Base-by-base conservation (phyloP, 1,139 yeast species). In the Candida glucosophila region DNA sequence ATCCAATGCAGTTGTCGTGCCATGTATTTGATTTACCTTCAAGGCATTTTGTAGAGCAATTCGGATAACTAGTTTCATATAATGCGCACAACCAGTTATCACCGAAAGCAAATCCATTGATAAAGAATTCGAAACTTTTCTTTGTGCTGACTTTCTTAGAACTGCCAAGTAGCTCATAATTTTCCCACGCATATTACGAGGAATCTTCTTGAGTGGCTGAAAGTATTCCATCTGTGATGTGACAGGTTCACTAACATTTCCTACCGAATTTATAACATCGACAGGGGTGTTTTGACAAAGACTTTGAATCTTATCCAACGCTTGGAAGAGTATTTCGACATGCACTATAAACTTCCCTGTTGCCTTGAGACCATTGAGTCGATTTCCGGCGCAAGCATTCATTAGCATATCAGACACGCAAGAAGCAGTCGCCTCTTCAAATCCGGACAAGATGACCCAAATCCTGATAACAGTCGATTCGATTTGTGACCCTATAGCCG, bases 331-430 rank as follows among this genome's bases (percentile, higher is more conserved):
- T 4, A 85, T 69, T 37, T 82, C 92, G 10, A 86, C 69, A 43
- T 77, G 78, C 23, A 79, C 53, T 3, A 88, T 80, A 27, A 92
- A 67, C 33, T 70, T 66, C 0, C 88, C 88, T 0, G 96, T 73
- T 0, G 88, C 74, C 5, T 67, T 48, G 12, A 86, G 58, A 1
- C 97, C 95, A 25, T 69, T 71, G 9, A 59, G 47, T 41, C 78
- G 86, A 40, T 81, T 75, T 18, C 82, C 83, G 11, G 76, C 73
- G 20, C 94, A 79, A 4, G 95, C 88, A 39, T 70, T 70, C 36
- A 86, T 80, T 25, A 92, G 68, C 96, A 92, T 88, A 40, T 85
- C 93, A 4, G 95, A 81, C 17, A 92, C 85, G 44, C 88, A 77
- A 1, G 86, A 73, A 0, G 97, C 98, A 3, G 95, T 72, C n/a